Base-by-base conservation (phyloP, 2,329 filamentous ascomycete genomes). In the Capronia coronata region DNA sequence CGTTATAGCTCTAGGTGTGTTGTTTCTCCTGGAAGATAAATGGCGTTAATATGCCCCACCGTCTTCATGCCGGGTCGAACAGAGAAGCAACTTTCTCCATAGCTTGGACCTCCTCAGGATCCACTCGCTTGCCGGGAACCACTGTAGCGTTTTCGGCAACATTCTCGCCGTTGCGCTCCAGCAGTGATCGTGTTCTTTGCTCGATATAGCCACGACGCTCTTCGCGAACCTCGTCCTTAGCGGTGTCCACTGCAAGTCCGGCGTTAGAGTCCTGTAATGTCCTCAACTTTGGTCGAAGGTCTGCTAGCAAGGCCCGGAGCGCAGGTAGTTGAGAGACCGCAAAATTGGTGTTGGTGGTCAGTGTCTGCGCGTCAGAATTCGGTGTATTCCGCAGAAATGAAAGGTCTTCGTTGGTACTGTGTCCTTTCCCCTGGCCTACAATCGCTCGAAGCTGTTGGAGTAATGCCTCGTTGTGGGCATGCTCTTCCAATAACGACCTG, bases 181-280 rank as follows among this genome's bases (percentile, higher is more conserved):
- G 71, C 64, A 94, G 86, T 52, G 85, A 76, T 58, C 80, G 75
- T 43, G 87, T 86, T 62, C 89, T 83, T 46, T 78, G 77, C 68
- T 96, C 90, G 42, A 97, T 82, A 65, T 97, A 97, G 58, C 85
- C 78, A 49, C 84, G 75, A 52, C 91, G 75, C 65, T 93, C 82
- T 46, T 82, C 77, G 32, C 82, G 77, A 71, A 81, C 86, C 39
- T 76, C 76, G 55, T 74, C 67, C 41, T 60, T 61, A 50, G 70
- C 65, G 23, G 64, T 63, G 2, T 66, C 66, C 22, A 65, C 64
- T 2, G 67, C 62, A 1, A 64, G 60, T 18, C 56, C 59, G 2
- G 65, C 63, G 11, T 49, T 39, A 9, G 46, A 21, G 22, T 48
- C 38, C 46, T 54, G 51, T 45, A 79, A 55, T 4, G 67, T 65